A percentile compares a stretch with the other conserved stretches of the same genome.
Conservation (phyloP, 1,284 basidiomycete genomes). For the Cronartium quercuum region DNA sequence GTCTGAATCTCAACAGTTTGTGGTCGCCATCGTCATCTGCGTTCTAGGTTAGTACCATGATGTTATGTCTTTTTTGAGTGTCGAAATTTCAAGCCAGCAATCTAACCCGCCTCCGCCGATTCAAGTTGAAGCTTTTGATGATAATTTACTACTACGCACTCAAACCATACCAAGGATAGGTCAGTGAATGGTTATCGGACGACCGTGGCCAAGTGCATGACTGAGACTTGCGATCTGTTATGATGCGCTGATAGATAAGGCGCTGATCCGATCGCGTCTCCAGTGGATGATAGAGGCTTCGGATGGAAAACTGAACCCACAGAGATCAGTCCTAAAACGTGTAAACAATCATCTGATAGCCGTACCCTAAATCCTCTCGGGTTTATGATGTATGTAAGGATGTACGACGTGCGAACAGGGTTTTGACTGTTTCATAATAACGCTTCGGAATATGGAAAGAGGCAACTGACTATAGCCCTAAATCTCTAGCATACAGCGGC, state of each 20-base stretch:
- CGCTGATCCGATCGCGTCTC: constrained; percentile 60
- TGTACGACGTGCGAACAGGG: too few relatives aligned
- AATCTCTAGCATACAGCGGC: too few relatives aligned
- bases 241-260: constrained; percentile 54
- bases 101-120: not conserved
- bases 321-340: constrained; percentile 65
- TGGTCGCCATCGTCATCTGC: constrained; percentile 28
- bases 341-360: constrained; percentile 67
- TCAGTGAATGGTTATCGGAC: constrained; percentile 3
- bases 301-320: constrained; percentile 63
- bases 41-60: constrained; percentile 8
- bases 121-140: not conserved
- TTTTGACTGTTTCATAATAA: too few relatives aligned
- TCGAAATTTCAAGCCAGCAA: not conserved
- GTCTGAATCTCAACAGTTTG: constrained; percentile 4
- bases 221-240: constrained; percentile 41
- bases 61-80: not conserved
- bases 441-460: too few relatives aligned
- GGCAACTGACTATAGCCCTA: too few relatives aligned
- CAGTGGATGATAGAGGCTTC: constrained; percentile 72
- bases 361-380: not conserved
- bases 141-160: not conserved
- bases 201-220: not conserved
- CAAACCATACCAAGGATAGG: not conserved
- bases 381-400: too few relatives aligned